These are phyloP conservation scores for Stramenopiles sp. DNA, from an alignment of 352 stramenopile species.

Conservation along the genomic window DNA sequence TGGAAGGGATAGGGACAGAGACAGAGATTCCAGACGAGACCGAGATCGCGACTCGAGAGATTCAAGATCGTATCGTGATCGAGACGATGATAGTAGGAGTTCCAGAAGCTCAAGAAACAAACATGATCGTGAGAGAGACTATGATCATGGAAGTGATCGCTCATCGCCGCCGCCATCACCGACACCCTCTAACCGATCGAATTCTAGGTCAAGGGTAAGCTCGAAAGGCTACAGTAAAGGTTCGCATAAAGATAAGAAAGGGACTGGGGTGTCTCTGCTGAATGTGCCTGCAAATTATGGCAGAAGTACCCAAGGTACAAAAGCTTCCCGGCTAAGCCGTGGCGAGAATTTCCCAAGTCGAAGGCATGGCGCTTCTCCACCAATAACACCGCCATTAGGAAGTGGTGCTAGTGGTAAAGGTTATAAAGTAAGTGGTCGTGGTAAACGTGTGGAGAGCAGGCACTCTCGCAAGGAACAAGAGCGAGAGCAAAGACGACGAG, in stretches of 20 bases:
- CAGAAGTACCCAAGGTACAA: neutral
- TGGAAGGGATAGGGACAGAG: neutral
- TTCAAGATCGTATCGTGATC: neutral
- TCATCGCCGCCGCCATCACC: neutral
- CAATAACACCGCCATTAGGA: slow-evolving; percentile 4
- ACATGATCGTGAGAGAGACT: neutral
- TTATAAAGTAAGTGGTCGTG: neutral
- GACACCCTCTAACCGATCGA: neutral
- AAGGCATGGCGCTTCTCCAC: neutral
- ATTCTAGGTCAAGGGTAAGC: neutral
- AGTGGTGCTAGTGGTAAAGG: neutral
- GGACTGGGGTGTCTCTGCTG: neutral
- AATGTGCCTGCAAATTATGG: neutral
- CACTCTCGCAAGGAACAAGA: slow-evolving; percentile 2
- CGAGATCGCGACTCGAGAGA: neutral
- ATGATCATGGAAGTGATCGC: slow-evolving; percentile 2
- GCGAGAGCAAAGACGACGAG: neutral
- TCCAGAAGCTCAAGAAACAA: neutral
- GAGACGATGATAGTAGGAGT: neutral
- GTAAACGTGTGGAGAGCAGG: neutral
- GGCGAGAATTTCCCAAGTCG: neutral
- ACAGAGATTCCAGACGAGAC: neutral
- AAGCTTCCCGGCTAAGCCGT: neutral
- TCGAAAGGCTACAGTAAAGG: neutral
- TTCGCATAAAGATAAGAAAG: neutral